Conservation (phyloP, 75 land plant genomes). For the Chamaecyparis obtusa region DNA sequence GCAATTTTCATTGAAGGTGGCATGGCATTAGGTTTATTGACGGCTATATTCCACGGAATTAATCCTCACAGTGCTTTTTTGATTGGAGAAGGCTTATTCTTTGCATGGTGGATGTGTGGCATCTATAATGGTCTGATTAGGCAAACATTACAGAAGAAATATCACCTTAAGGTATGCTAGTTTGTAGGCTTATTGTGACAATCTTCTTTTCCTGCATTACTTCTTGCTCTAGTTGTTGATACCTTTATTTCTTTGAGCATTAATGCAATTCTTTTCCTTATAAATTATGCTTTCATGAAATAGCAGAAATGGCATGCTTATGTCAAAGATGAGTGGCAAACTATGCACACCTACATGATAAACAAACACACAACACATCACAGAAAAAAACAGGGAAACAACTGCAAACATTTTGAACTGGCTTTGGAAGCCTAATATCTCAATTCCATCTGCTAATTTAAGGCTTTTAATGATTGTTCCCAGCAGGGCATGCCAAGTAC, state of each 20-base stretch:
- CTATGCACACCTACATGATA: not conserved
- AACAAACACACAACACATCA: not conserved
- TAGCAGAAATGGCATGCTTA: not conserved
- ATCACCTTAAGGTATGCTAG: constrained; percentile 78
- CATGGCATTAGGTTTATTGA: constrained; percentile 66
- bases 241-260: not conserved
- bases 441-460: not conserved
- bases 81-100: constrained; percentile 74
- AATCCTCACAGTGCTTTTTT: constrained; percentile 65
- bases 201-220: not conserved
- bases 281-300: not conserved
- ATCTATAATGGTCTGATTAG: constrained; percentile 82
- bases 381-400: not conserved
- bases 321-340: not conserved
- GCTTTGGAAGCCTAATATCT: not conserved
- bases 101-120: constrained; percentile 98
- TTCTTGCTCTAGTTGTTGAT: not conserved
- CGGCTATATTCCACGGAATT: constrained; percentile 64
- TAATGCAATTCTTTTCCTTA: not conserved
- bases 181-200: not conserved
- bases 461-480: not conserved
- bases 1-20: constrained; percentile 95
- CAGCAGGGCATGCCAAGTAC: not conserved
- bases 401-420: not conserved
- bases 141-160: constrained; percentile 78